Conservation (phyloP, 306 rosid species). For the Fragaria vesca region DNA sequence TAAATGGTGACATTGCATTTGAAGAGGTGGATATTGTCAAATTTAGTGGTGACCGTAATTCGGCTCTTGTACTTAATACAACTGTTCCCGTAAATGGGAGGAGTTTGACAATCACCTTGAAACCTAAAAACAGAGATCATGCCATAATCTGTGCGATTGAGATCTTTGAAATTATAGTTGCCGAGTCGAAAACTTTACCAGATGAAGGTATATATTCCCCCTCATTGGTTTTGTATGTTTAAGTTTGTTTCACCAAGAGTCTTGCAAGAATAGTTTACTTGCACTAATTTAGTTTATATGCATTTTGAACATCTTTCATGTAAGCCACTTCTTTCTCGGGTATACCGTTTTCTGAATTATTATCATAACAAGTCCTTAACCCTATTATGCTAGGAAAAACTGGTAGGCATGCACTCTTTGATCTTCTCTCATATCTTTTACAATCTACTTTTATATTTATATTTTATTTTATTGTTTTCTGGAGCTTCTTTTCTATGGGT, state of each 20-base stretch:
- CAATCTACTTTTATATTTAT: too few relatives aligned
- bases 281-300: background rate
- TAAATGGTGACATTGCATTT: constrained; percentile 58
- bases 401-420: background rate
- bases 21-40: constrained; percentile 65
- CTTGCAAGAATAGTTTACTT: background rate
- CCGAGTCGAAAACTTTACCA: constrained; percentile 64
- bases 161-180: constrained; percentile 68
- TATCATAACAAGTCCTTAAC: background rate
- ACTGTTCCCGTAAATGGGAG: constrained; percentile 77
- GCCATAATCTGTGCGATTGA: constrained; percentile 85
- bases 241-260: background rate
- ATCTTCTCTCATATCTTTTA: background rate
- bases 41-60: constrained; percentile 63
- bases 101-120: constrained; percentile 63
- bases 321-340: background rate
- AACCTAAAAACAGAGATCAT: constrained; percentile 51
- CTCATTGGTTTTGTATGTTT: constrained; percentile 5
- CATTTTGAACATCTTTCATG: background rate
- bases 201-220: constrained; percentile 65
- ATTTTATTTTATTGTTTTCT: background rate
- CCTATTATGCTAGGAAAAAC: background rate
- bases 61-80: constrained; percentile 81
- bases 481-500: background rate
- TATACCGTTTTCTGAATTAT: background rate